Evolutionary conservation across 306 rosid species (phyloP), one percentile per base, ranked within the genome.

Genomic region (Dryas drummondii): DNA sequence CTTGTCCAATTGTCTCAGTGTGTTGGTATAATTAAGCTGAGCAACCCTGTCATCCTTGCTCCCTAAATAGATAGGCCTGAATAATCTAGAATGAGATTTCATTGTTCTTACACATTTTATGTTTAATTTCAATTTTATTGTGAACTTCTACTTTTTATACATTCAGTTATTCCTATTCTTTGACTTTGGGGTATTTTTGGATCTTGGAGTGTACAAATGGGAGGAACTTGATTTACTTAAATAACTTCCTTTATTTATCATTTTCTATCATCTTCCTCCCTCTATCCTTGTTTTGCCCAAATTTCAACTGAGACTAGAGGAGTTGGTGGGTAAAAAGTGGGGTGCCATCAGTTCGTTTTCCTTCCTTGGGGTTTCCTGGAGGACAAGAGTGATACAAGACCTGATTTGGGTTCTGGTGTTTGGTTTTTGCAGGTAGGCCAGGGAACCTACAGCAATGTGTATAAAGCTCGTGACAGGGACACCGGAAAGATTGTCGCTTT

Each of bases 361-460:
- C 60, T 52, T 60, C 9, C 78, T 14, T 13, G n/a, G 40, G 62
- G 47, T 41, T 71, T 8, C 46, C 32, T 55, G 56, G 55, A 13
- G 41, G 71, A 11, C n/a, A 62, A 49, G 51, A 4, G 42, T n/a
- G 44, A 61, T 56, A 52, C 26, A 14, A 5, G 16, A 26, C 13
- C 72, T 76, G n/a, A 70, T 17, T 47, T 32, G 42, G 50, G 17
- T 19, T 74, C 54, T 3, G 16, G 6, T 64, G 10, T 58, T 73
- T 82, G 70, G 62, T 46, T 52, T 76, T 46, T 81, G 70, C 79
- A 88, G 91, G 6, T 85, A 26, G 96, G 97, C 3, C 91, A 82
- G 46, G 97, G 97, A 87, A 88, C 93, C 19, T 91, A 91, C 62
- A 88, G 96, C 83, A 91, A 91, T 68, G 96, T 91, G 44, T 91